phyloP scores from a whole-genome alignment of 1,284 basidiomycete genomes.

The Apiotrichum veenhuisii region DNA sequence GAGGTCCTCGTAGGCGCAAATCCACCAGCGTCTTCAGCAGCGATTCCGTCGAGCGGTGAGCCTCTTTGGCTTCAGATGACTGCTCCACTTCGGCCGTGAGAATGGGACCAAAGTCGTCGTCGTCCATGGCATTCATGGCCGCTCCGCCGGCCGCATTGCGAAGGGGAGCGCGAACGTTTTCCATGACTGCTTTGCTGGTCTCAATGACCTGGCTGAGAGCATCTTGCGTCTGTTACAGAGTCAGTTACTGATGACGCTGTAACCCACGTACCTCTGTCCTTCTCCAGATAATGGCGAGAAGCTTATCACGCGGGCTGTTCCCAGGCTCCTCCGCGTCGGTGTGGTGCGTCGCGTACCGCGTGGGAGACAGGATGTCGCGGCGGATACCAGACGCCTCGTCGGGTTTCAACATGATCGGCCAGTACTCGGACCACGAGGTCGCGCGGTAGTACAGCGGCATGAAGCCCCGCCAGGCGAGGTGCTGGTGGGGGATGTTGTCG shows the following conservation, averaged over 20 bases:
- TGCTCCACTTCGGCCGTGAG: constrained; percentile 50
- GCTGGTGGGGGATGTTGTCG: constrained; percentile 22
- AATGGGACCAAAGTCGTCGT: constrained; percentile 65
- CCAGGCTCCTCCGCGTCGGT: constrained; percentile 4
- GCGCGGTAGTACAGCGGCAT: constrained; percentile 57
- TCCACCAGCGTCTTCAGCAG: constrained; percentile 33
- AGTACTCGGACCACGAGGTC: constrained; percentile 43
- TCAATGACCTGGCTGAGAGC: constrained; percentile 13
- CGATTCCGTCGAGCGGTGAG: constrained; percentile 24
- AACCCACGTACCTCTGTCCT: constrained; percentile 57
- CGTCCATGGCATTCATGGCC: constrained; percentile 40
- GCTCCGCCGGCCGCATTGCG: neutral
- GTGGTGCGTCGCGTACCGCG: constrained; percentile 9
- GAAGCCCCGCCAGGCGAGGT: constrained; percentile 60
- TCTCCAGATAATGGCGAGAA: constrained; percentile 55
- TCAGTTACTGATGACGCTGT: neutral
- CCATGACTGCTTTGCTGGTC: constrained; percentile 15
- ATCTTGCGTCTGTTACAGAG: constrained; percentile 3
- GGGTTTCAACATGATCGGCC: constrained; percentile 62
- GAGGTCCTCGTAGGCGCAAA: constrained; percentile 54
- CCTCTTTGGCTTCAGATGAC: constrained; percentile 35
- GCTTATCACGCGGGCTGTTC: neutral
- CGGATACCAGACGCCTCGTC: constrained; percentile 64
- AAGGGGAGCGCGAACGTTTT: neutral
- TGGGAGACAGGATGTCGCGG: constrained; percentile 52